These are phyloP conservation scores for Ophiognomonia clavigignenti-juglandacearum DNA, from an alignment of 2,329 filamentous ascomycete species.

Conservation along the genomic window DNA sequence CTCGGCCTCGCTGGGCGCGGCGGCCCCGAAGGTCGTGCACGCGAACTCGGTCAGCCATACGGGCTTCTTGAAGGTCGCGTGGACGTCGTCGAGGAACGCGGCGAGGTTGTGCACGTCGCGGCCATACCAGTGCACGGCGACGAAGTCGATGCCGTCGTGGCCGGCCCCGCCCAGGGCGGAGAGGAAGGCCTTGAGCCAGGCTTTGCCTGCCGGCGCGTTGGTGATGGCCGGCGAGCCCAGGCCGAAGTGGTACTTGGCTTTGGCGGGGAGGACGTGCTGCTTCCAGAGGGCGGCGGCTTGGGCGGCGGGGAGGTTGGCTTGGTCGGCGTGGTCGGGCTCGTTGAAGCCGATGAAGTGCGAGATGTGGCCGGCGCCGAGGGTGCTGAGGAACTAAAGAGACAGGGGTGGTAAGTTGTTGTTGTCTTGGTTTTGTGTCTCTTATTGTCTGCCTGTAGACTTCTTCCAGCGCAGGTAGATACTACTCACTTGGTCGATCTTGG, in stretches of 20 bases:
- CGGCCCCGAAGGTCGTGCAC: constrained; percentile 8
- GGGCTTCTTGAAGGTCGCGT: constrained; percentile 9
- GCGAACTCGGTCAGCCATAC: constrained; percentile 11
- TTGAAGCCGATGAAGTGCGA: constrained; percentile 11
- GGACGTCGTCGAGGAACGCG: constrained; percentile 6
- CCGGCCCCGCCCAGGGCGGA: constrained; percentile 1
- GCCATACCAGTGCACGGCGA: constrained; percentile 10
- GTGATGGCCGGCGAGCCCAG: constrained; percentile 10
- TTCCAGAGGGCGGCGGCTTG: constrained; percentile 8
- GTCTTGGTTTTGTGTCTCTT: too few species aligned
- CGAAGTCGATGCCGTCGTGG: constrained; percentile 6
- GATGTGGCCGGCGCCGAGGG: constrained; percentile 1
- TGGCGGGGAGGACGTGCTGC: constrained; percentile 11
- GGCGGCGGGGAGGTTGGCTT: constrained; percentile 5
- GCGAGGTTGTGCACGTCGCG: constrained; percentile 4
- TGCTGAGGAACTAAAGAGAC: constrained; percentile 1
- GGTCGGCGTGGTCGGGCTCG: constrained; percentile 6
- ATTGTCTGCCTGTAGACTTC: too few species aligned
- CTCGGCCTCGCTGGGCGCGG: constrained; percentile 1
- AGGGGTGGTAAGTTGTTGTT: background rate
- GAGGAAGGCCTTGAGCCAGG: constrained; percentile 7
- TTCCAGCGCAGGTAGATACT: too few species aligned
- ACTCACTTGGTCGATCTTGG: constrained; percentile 8
- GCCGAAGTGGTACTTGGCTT: constrained; percentile 9
- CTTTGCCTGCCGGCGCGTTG: constrained; percentile 5